Conservation (phyloP, 2,329 filamentous ascomycete genomes). For the Aspergillus pseudoglaucus region DNA sequence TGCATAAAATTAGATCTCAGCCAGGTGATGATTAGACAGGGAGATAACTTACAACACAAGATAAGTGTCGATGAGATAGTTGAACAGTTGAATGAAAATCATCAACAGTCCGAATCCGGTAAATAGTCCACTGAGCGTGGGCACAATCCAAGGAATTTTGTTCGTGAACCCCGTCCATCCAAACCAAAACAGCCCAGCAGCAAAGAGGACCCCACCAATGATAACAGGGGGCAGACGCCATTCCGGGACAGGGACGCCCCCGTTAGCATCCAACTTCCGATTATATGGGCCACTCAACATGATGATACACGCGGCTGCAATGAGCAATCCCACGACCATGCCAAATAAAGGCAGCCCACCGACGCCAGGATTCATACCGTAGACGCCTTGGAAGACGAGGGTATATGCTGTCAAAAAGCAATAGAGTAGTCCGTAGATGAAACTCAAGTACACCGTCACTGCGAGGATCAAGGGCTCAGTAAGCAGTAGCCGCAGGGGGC, state of each 20-base stretch:
- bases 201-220: conserved; percentile 45
- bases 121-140: conserved; percentile 44
- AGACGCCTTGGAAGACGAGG: conserved; percentile 21
- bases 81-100: conserved; percentile 53
- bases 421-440: conserved; percentile 26
- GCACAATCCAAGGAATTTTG: conserved; percentile 36
- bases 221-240: conserved; percentile 53
- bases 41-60: conserved; percentile 34
- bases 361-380: conserved; percentile 22
- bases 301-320: conserved; percentile 60
- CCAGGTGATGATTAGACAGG: too few relatives aligned
- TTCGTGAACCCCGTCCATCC: conserved; percentile 59
- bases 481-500: conserved; percentile 29
- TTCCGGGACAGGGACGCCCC: conserved; percentile 51
- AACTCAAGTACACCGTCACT: conserved; percentile 26
- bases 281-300: conserved; percentile 62
- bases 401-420: conserved; percentile 22
- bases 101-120: conserved; percentile 53
- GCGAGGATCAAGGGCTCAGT: conserved; percentile 32
- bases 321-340: conserved; percentile 40
- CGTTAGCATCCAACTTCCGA: conserved; percentile 62
- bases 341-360: conserved; percentile 26
- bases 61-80: conserved; percentile 56
- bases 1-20: background rate
- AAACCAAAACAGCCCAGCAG: conserved; percentile 68